Evolutionary conservation across 2,329 filamentous ascomycete species (phyloP), one percentile per base, ranked within the genome.

Genomic region (Xylariomycetidae sp.): DNA sequence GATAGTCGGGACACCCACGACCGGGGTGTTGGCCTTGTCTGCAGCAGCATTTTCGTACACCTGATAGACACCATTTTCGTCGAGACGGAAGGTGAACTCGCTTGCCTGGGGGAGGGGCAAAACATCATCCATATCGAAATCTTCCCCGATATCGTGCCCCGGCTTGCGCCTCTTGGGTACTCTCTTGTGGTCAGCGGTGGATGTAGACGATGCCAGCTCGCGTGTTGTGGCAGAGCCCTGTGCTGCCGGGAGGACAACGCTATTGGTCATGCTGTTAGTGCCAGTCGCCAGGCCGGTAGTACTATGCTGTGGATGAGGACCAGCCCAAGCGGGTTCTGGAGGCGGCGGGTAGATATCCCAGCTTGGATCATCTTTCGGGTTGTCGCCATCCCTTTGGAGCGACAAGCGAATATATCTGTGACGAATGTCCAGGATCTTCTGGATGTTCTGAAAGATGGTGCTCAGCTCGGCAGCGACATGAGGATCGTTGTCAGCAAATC

Each of bases 321-420:
- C 78, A 38, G 81, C 74, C 90, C 92, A 97, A 3, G 87, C 86
- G 12, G 92, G 92, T 51, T 94, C 86, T 5, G 90, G 92, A 4
- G 89, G 89, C 11, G 86, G 80, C 8, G 92, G 92, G 51, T 97
- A 97, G 27, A 98, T 87, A 34, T 75, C 72, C 90, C 90, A 98
- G 31, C 70, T 74, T 1, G 81, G 73, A 13, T 84, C 77, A 56
- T 97, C 88, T 50, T 88, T 88, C 1, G 92, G 92, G 48, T 97
- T 96, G 55, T 95, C 87, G 10, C 77, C 74, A 6, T 82, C 74
- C 8, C 84, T 76, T 55, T 98, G 92, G 14, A 89, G 67, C 0
- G 92, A 97, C 12, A 96, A 63, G 2, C 77, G 69, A 33, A 97
- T 86, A 61, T 97, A 98, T 51, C 88, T 94, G 57, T 88, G 82